Evolutionary conservation across 176 grass and related monocot genomes (phyloP).

Genomic region (Aegilops sharonensis): DNA sequence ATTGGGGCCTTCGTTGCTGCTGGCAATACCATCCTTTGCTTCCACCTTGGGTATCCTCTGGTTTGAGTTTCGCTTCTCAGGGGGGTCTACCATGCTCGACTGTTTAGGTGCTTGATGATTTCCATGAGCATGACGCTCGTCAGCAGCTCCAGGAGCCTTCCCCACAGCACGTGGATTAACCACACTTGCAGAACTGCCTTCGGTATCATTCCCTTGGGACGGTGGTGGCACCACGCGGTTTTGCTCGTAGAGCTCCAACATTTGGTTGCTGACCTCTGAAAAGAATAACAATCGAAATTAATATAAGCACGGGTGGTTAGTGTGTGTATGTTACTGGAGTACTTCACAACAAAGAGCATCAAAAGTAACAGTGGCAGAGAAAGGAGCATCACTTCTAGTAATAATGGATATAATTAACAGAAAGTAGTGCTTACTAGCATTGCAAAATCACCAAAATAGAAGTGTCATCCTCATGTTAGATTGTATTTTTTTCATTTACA

Average conservation of each 20-base stretch:
- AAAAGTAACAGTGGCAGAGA: not conserved
- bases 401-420: not conserved
- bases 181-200: constrained; percentile 56
- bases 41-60: constrained; percentile 42
- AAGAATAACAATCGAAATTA: not conserved
- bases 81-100: not conserved
- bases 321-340: not conserved
- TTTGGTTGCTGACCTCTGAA: constrained; percentile 97
- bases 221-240: constrained; percentile 15
- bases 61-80: constrained; percentile 51
- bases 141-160: constrained; percentile 32
- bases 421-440: not conserved
- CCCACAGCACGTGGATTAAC: constrained; percentile 41
- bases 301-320: not conserved
- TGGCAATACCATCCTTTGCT: constrained; percentile 16
- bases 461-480: not conserved
- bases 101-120: constrained; percentile 36
- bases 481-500: not conserved
- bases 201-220: constrained; percentile 64
- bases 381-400: not conserved
- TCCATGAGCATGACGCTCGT: constrained; percentile 43
- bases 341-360: not conserved
- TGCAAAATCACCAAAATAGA: not conserved
- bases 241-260: constrained; percentile 71
- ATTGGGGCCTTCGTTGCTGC: constrained; percentile 36